Conservation (phyloP, 129 eudicot genomes). For the carrot (Daucus carota) region DNA sequence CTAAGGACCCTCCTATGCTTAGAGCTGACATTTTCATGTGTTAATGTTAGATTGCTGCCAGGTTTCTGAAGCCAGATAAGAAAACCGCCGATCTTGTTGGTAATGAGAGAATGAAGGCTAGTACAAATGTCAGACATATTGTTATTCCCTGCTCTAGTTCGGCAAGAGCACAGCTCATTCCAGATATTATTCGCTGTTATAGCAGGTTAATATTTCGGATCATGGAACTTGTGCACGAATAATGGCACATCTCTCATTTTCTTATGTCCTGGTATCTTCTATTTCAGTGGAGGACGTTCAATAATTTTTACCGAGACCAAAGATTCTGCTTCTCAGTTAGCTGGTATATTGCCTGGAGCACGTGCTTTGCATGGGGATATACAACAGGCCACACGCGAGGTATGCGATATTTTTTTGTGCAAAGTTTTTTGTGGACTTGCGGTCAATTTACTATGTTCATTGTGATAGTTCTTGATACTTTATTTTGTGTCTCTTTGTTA, state of each 20-base stretch:
- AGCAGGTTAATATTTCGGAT: constrained; percentile 48
- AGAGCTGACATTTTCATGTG: not conserved
- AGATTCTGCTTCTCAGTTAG: constrained; percentile 79
- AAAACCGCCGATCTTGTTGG: constrained; percentile 61
- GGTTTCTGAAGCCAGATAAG: constrained; percentile 62
- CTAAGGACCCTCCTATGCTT: not conserved
- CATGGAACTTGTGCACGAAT: not conserved
- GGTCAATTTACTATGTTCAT: not conserved
- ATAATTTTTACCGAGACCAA: constrained; percentile 90
- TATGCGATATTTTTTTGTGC: constrained; percentile 5
- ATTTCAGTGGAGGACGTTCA: constrained; percentile 81
- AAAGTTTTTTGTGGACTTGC: not conserved
- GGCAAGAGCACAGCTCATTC: constrained; percentile 83
- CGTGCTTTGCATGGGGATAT: constrained; percentile 96
- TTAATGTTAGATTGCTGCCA: constrained; percentile 50
- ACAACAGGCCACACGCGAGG: constrained; percentile 92
- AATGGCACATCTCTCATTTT: not conserved
- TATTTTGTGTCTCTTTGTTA: not conserved
- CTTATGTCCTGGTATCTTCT: not conserved
- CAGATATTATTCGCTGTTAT: constrained; percentile 89
- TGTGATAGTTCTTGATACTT: not conserved
- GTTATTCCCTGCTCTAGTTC: constrained; percentile 76
- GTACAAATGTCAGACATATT: constrained; percentile 31
- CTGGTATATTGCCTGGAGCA: constrained; percentile 80
- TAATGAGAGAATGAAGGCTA: constrained; percentile 61